Percentiles rank a stretch among this genome's conserved stretches.
Conservation (phyloP, 495 filamentous ascomycete genomes). For the Cercophora newfieldiana region DNA sequence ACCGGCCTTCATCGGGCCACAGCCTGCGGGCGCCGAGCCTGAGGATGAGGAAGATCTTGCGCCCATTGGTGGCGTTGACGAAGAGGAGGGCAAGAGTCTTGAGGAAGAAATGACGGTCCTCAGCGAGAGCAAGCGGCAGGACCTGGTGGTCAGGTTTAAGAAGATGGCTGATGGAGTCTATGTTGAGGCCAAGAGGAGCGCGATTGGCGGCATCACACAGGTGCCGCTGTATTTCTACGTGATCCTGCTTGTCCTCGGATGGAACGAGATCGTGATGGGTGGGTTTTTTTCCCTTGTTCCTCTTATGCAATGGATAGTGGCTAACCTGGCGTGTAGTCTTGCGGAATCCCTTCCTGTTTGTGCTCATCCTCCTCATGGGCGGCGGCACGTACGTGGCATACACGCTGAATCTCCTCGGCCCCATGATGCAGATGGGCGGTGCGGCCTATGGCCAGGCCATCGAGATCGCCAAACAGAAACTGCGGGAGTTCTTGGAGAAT, state of each 20-base stretch:
- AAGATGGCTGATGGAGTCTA: conserved; percentile 96
- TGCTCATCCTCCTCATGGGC: conserved; percentile 75
- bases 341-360: conserved; percentile 88
- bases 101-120: conserved; percentile 96
- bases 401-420: conserved; percentile 90
- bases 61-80: conserved; percentile 87
- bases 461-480: conserved; percentile 83
- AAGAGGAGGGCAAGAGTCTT: conserved; percentile 87
- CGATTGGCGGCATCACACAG: conserved; percentile 92
- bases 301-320: not conserved
- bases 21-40: conserved; percentile 71
- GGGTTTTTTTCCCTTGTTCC: conserved; percentile 37
- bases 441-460: conserved; percentile 83
- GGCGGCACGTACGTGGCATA: conserved; percentile 84
- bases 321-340: conserved; percentile 67
- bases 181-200: conserved; percentile 94
- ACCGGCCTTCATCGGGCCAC: conserved; percentile 74
- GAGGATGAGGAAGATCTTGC: conserved; percentile 87
- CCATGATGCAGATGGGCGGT: conserved; percentile 90
- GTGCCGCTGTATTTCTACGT: conserved; percentile 94
- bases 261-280: conserved; percentile 96
- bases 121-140: conserved; percentile 80
- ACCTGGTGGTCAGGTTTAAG: conserved; percentile 92
- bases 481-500: conserved; percentile 82
- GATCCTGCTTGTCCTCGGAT: conserved; percentile 82